phyloP scores from a whole-genome alignment of 2,329 filamentous ascomycete species.

The Amylocarpus encephaloides region DNA sequence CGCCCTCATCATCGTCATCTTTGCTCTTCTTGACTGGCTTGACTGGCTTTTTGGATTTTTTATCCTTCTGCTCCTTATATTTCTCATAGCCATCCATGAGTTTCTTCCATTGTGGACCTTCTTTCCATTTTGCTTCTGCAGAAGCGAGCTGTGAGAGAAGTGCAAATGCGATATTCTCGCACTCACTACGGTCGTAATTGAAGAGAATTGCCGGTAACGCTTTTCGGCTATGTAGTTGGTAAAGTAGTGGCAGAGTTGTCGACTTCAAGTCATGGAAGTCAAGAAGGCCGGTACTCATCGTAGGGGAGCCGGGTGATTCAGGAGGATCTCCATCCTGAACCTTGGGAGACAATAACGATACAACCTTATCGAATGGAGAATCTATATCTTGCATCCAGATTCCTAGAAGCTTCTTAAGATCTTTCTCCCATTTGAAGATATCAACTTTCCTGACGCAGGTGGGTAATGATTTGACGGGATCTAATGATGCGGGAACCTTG shows the following conservation, averaged over 20 bases:
- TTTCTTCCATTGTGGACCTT: conserved; percentile 52
- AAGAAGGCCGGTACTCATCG: conserved; percentile 14
- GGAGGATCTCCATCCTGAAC: conserved; percentile 3
- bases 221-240: conserved; percentile 53
- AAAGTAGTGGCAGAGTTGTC: conserved; percentile 52
- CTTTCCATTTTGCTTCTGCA: conserved; percentile 52
- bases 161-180: conserved; percentile 50
- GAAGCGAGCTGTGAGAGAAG: conserved; percentile 47
- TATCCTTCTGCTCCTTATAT: conserved; percentile 43
- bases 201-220: conserved; percentile 71
- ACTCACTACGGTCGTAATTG: conserved; percentile 63
- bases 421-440: conserved; percentile 57
- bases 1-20: conserved; percentile 41
- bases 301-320: conserved; percentile 15
- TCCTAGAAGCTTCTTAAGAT: conserved; percentile 51
- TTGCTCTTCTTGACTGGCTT: conserved; percentile 38
- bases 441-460: conserved; percentile 56
- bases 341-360: conserved; percentile 39
- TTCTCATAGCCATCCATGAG: conserved; percentile 52
- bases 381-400: conserved; percentile 51
- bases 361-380: conserved; percentile 39
- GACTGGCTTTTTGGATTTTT: conserved; percentile 39
- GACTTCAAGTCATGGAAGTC: conserved; percentile 32
- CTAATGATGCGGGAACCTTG: conserved; percentile 43
- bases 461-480: conserved; percentile 44